Evolutionary conservation across 163 green algal genomes (phyloP).

Genomic region (Chlorella variabilis): DNA sequence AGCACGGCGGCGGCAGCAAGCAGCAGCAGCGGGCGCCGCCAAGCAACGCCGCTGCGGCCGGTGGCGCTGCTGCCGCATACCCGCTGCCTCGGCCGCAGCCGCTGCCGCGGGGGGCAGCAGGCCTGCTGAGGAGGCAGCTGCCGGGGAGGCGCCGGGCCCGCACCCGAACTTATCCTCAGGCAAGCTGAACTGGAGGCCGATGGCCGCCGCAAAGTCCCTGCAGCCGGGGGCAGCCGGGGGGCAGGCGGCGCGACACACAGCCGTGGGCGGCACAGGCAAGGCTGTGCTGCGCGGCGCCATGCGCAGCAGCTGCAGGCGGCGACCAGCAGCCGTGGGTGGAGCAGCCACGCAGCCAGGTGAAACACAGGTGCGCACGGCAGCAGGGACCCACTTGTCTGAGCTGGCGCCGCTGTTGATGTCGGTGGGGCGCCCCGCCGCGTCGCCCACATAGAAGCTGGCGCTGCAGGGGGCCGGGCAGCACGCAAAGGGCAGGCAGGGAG

Average conservation of each 20-base stretch:
- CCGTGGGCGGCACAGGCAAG: too few relatives aligned
- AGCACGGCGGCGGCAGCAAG: too few relatives aligned
- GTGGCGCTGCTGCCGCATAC: background rate
- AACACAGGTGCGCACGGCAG: background rate
- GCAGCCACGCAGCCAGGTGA: too few relatives aligned
- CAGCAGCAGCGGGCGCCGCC: too few relatives aligned
- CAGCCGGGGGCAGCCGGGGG: too few relatives aligned
- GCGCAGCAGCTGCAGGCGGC: too few relatives aligned
- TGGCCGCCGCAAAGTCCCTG: constrained; percentile 70
- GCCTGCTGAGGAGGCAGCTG: background rate
- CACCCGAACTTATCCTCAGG: constrained; percentile 78
- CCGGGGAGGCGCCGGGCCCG: background rate
- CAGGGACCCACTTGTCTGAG: constrained; percentile 58
- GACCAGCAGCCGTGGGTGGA: too few relatives aligned
- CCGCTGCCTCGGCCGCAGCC: background rate
- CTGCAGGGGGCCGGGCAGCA: background rate
- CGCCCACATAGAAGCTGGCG: constrained; percentile 30
- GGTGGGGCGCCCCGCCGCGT: constrained; percentile 12
- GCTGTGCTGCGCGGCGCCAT: too few relatives aligned
- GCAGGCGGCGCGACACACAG: too few relatives aligned
- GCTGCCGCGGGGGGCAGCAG: background rate
- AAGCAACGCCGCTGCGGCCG: too few relatives aligned
- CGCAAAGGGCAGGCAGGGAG: background rate
- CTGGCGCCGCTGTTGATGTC: background rate
- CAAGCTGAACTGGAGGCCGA: constrained; percentile 71